phyloP scores from a whole-genome alignment of 805 yeast species.

The Clavispora santaluciae region DNA sequence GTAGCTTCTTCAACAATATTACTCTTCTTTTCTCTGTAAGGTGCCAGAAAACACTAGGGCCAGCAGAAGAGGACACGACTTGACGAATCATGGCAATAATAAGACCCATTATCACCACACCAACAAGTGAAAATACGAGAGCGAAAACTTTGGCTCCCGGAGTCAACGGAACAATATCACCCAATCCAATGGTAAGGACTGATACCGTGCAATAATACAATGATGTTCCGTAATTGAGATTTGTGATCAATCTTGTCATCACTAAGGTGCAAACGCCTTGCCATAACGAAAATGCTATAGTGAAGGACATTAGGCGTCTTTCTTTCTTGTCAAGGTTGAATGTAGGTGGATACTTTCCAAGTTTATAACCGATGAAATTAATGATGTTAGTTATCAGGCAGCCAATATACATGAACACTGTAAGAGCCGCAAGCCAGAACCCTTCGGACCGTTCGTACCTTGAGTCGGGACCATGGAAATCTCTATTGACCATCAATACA shows the following conservation, averaged over 20 bases:
- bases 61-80: slow-evolving; percentile 55
- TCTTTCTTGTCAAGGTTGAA: slow-evolving; percentile 67
- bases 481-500: slow-evolving; percentile 34
- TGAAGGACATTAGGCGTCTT: slow-evolving; percentile 68
- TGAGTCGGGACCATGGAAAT: slow-evolving; percentile 12
- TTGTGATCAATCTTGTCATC: slow-evolving; percentile 36
- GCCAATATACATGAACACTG: slow-evolving; percentile 54
- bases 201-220: slow-evolving; percentile 72
- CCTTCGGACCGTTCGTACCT: slow-evolving; percentile 48
- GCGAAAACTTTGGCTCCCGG: slow-evolving; percentile 53
- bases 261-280: slow-evolving; percentile 57
- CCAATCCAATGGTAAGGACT: slow-evolving; percentile 74
- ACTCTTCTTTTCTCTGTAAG: slow-evolving; percentile 49
- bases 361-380: slow-evolving; percentile 59
- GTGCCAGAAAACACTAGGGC: slow-evolving; percentile 65
- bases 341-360: slow-evolving; percentile 60
- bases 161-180: slow-evolving; percentile 59
- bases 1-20: slow-evolving; percentile 20
- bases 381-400: slow-evolving; percentile 50
- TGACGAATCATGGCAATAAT: slow-evolving; percentile 65
- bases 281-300: slow-evolving; percentile 64
- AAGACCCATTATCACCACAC: slow-evolving; percentile 70
- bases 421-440: slow-evolving; percentile 72
- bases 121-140: slow-evolving; percentile 61
- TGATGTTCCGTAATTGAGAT: slow-evolving; percentile 53